Evolutionary conservation across 768 basidiomycete genomes (phyloP).

Genomic region (Galerina sulciceps): DNA sequence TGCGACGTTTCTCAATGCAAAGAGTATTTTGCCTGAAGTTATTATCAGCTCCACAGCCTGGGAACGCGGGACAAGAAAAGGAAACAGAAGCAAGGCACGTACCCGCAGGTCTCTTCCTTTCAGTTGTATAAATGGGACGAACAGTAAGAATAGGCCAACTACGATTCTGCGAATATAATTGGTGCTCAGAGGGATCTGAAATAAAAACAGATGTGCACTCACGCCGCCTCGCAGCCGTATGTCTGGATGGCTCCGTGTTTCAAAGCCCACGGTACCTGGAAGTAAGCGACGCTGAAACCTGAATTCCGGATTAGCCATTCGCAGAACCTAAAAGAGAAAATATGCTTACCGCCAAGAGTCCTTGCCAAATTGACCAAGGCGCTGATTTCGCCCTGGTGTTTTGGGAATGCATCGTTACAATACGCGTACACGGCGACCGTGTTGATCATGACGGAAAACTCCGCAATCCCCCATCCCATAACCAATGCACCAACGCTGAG

Average conservation of each 20-base stretch:
- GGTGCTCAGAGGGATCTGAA: neutral
- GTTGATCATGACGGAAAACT: constrained; percentile 60
- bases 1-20: neutral
- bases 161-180: constrained; percentile 43
- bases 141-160: constrained; percentile 51
- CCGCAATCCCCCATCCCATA: constrained; percentile 72
- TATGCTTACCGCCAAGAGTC: constrained; percentile 50
- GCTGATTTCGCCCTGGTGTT: constrained; percentile 63
- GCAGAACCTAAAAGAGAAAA: neutral
- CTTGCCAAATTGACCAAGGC: constrained; percentile 63
- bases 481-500: constrained; percentile 55
- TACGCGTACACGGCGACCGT: constrained; percentile 67
- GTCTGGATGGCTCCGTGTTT: constrained; percentile 65
- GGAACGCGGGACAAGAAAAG: neutral
- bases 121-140: constrained; percentile 54
- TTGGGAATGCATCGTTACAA: constrained; percentile 35
- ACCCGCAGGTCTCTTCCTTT: constrained; percentile 54
- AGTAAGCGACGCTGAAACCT: constrained; percentile 70
- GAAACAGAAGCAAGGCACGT: constrained; percentile 19
- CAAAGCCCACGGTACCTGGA: constrained; percentile 68
- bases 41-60: neutral
- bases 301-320: neutral
- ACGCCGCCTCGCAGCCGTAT: constrained; percentile 67
- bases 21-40: constrained; percentile 2
- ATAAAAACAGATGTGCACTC: constrained; percentile 23